Conservation (phyloP, 805 yeast genomes). For the Cyberlindnera veronae region DNA sequence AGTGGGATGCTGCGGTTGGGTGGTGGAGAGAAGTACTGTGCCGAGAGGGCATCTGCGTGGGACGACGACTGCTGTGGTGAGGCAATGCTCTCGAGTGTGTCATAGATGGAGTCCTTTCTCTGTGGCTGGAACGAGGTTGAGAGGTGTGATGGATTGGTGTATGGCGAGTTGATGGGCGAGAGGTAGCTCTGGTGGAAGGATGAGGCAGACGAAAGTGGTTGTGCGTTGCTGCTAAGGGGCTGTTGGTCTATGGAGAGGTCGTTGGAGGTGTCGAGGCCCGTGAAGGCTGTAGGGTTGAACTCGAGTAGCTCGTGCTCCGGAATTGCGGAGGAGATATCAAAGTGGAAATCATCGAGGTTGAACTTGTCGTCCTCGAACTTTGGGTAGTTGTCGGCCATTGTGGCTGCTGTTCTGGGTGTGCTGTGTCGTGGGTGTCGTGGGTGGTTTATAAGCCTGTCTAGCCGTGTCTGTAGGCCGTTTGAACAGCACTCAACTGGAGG, state of each 20-base stretch:
- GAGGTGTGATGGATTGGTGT: constrained; percentile 15
- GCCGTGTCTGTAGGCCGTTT: too few relatives aligned
- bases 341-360: constrained; percentile 25
- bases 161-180: constrained; percentile 25
- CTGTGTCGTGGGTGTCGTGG: background rate
- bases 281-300: constrained; percentile 17
- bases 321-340: constrained; percentile 25
- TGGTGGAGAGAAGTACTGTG: constrained; percentile 28
- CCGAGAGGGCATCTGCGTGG: constrained; percentile 9
- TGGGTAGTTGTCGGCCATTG: constrained; percentile 26
- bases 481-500: too few relatives aligned
- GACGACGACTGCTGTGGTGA: constrained; percentile 15
- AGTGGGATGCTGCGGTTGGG: constrained; percentile 18
- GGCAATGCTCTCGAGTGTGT: constrained; percentile 23
- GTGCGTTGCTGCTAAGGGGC: background rate
- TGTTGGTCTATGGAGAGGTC: constrained; percentile 3
- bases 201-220: too few relatives aligned
- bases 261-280: constrained; percentile 9
- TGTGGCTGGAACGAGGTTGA: constrained; percentile 22
- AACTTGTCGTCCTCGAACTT: constrained; percentile 22
- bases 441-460: too few relatives aligned
- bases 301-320: constrained; percentile 29
- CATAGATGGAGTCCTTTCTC: constrained; percentile 25
- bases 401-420: background rate
- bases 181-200: constrained; percentile 17